These are phyloP conservation scores for Rosa persica DNA, from an alignment of 306 rosid genomes.

Conservation along the genomic window DNA sequence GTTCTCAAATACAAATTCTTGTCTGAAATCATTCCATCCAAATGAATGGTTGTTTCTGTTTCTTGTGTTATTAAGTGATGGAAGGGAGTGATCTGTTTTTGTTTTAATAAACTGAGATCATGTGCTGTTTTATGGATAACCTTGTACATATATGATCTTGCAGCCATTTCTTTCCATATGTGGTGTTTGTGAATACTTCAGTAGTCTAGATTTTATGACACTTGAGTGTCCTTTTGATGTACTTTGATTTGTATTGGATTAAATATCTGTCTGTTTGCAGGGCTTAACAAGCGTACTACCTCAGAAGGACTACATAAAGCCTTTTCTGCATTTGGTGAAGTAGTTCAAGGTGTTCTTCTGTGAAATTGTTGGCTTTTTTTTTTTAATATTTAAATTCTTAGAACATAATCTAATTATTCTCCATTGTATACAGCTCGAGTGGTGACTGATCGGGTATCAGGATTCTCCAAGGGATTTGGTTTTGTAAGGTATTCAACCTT, in stretches of 20 bases:
- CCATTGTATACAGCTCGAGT: slow-evolving; percentile 68
- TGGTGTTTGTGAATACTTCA: background rate
- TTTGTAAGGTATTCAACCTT: slow-evolving; percentile 77
- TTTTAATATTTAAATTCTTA: background rate
- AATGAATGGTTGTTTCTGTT: background rate
- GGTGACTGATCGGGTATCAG: slow-evolving; percentile 83
- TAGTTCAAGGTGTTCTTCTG: slow-evolving; percentile 53
- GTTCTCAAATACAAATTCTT: background rate
- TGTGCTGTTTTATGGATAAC: background rate
- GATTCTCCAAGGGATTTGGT: slow-evolving; percentile 93
- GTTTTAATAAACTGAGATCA: background rate
- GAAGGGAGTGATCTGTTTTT: background rate
- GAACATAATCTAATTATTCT: background rate
- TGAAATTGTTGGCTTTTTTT: background rate
- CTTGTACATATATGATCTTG: background rate
- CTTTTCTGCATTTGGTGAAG: slow-evolving; percentile 84
- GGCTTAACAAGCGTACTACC: slow-evolving; percentile 90
- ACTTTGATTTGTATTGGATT: background rate
- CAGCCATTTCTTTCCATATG: background rate
- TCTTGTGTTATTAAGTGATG: background rate
- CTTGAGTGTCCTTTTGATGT: background rate
- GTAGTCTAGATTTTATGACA: background rate
- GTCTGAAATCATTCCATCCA: background rate
- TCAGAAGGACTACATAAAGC: slow-evolving; percentile 66
- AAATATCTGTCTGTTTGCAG: slow-evolving; percentile 40